Conservation (phyloP, 225 moss, liverwort and hornwort species). For the Pseudoscleropodium purum region DNA sequence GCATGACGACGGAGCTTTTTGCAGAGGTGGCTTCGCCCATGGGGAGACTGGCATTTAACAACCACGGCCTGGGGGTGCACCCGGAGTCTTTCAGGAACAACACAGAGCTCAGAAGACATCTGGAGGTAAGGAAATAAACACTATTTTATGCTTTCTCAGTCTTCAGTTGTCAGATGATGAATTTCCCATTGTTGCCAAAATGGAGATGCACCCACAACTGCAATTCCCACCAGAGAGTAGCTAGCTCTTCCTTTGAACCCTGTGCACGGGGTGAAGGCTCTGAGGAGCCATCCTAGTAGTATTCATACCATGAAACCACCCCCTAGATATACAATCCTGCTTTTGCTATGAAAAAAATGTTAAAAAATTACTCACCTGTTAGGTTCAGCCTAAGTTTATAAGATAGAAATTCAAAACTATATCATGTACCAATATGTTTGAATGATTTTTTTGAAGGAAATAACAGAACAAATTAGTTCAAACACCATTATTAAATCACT, state of each 20-base stretch:
- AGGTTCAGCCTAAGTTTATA: not conserved
- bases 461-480: too few relatives aligned
- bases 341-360: not conserved
- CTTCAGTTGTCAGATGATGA: too few relatives aligned
- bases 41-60: conserved; percentile 42
- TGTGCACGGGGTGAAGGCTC: not conserved
- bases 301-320: not conserved
- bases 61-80: conserved; percentile 51
- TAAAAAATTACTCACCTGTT: not conserved
- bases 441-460: too few relatives aligned
- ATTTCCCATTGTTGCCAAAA: not conserved
- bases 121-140: not conserved
- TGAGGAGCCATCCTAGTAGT: not conserved
- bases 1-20: conserved; percentile 44
- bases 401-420: not conserved
- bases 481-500: too few relatives aligned
- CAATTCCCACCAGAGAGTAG: too few relatives aligned
- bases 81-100: conserved; percentile 26
- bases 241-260: not conserved
- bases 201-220: not conserved
- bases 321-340: not conserved
- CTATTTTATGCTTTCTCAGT: too few relatives aligned
- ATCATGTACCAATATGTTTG: not conserved
- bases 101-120: conserved; percentile 11
- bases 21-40: conserved; percentile 36